Percentiles rank a stretch among this genome's conserved stretches.
Conservation (phyloP, 345 rosid species). For the Draba incana region DNA sequence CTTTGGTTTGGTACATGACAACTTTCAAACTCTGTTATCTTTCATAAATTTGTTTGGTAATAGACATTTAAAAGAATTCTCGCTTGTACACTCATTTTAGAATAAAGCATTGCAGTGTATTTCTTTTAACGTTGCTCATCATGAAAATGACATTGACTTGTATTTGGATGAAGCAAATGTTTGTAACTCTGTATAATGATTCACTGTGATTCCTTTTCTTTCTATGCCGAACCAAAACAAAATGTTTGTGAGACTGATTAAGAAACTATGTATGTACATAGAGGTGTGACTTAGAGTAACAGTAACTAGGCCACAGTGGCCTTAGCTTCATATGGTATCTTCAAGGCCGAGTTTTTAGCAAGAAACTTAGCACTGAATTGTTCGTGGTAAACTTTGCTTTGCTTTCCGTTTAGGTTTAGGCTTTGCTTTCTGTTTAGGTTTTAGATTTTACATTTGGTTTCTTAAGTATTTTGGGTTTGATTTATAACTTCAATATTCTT, state of each 20-base stretch:
- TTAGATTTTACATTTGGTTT: too few species aligned
- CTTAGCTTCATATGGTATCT: slow-evolving; percentile 34
- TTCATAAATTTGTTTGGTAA: neutral
- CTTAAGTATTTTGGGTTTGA: too few species aligned
- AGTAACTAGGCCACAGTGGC: neutral
- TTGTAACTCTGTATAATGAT: neutral
- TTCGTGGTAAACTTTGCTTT: too few species aligned
- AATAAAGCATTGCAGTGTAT: neutral
- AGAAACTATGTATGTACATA: slow-evolving; percentile 31
- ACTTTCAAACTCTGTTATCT: slow-evolving; percentile 7
- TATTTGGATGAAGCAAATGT: slow-evolving; percentile 17
- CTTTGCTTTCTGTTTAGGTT: too few species aligned
- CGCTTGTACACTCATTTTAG: neutral
- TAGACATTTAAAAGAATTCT: slow-evolving; percentile 1
- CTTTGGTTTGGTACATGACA: neutral
- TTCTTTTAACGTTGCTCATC: too few species aligned
- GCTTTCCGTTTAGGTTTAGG: too few species aligned
- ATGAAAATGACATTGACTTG: neutral
- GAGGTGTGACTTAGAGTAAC: slow-evolving; percentile 4
- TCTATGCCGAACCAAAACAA: slow-evolving; percentile 24
- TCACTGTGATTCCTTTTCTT: slow-evolving; percentile 8
- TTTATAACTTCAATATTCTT: too few species aligned
- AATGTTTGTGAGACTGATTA: neutral
- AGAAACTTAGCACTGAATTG: too few species aligned
- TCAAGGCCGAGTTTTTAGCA: slow-evolving; percentile 55